Evolutionary conservation across 495 filamentous ascomycete species (phyloP).

Genomic region (Aspergillus steynii): DNA sequence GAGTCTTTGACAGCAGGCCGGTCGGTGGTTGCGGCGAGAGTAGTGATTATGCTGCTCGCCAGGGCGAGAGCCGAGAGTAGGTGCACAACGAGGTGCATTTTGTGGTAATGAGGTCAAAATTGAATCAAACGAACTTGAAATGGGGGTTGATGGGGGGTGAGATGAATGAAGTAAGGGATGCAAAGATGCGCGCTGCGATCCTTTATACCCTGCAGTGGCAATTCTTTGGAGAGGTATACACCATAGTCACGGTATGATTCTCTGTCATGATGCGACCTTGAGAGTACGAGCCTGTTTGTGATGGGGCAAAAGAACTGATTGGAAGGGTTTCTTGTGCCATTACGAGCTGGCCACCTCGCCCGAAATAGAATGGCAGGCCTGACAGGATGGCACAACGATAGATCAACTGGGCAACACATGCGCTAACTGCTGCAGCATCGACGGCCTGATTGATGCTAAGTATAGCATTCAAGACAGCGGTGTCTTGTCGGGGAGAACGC

Average conservation of each 20-base stretch:
- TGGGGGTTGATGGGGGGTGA: neutral
- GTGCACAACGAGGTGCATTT: neutral
- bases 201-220: neutral
- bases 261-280: neutral
- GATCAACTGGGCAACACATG: no score
- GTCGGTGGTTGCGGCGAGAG: neutral
- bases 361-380: neutral
- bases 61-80: neutral
- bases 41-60: neutral
- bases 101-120: neutral
- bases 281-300: neutral
- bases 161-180: neutral
- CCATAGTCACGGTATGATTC: neutral
- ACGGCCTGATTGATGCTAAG: neutral
- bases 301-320: neutral
- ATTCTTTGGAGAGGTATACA: neutral
- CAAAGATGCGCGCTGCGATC: neutral
- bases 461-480: neutral
- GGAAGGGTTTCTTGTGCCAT: neutral
- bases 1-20: conserved; percentile 17
- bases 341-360: neutral
- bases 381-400: no score
- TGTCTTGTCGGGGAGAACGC: no score
- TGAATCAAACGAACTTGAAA: no score
- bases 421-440: neutral